Evolutionary conservation across 2,329 filamentous ascomycete genomes (phyloP), one percentile per base, ranked within the genome.

Genomic region (Neocatenulostroma microsporum): DNA sequence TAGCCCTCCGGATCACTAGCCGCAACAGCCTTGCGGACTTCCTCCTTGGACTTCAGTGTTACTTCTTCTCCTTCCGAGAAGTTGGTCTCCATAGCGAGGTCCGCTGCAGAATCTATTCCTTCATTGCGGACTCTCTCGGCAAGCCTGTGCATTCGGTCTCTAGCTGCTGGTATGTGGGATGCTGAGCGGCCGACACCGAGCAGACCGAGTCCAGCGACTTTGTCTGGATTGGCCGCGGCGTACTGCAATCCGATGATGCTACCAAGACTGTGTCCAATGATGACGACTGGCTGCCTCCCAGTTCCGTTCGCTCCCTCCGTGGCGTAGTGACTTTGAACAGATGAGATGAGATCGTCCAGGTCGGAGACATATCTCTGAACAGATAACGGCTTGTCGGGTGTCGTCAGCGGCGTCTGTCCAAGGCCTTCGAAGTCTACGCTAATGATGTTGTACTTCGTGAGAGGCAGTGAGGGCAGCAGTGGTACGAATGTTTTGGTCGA

Each of bases 201-300:
- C n/a, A 42, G 35, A 19, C 39, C 36, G 24, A 42, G 36, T 24
- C 39, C 35, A 2, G 72, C 71, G 4, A 44, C 34, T 11, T 39
- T 32, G 14, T 32, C 19, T 9, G 38, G 34, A n/a, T 35, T 15
- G 7, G 12, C 15, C 21, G 35, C 30, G 18, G 38, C 31, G 21
- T 44, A 44, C 30, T 44, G 41, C 7, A 44, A 34, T 7, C 34
- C 41, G 34, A 44, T 18, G 18, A 42, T 29, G 10, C 30, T 13
- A 11, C 40, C 40, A 20, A 42, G 36, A 33, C 40, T 42, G 19
- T 42, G 40, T 14, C 40, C 40, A 28, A 42, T 36, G 36, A 42
- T 42, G 36, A 32, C 25, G 30, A 36, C 26, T 13, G n/a, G 34
- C 18, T 18, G 14, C 3, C 20, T 27, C 24, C 17, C 26, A 19